Percentiles rank a stretch among this genome's conserved stretches.
These are phyloP conservation scores for Tripterygium wilfordii DNA, from an alignment of 177 flowering plant genomes.

Conservation along the genomic window DNA sequence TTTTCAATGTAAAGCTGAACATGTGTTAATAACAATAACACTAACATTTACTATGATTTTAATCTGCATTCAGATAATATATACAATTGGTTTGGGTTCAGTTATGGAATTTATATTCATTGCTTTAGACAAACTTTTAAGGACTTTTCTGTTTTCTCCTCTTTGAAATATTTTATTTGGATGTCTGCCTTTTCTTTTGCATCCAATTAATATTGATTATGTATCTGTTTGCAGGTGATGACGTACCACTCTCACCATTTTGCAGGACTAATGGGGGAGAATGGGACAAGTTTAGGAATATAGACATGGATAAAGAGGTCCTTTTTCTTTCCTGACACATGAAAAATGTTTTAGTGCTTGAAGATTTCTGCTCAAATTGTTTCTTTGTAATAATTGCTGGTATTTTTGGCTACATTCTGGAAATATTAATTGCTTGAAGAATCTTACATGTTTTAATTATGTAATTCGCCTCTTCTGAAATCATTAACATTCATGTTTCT, in stretches of 20 bases:
- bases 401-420: background rate
- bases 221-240: slow-evolving; percentile 64
- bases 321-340: slow-evolving; percentile 9
- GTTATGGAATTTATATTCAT: too few species aligned
- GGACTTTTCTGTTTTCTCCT: too few species aligned
- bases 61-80: too few species aligned
- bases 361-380: background rate
- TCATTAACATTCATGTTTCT: too few species aligned
- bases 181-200: background rate
- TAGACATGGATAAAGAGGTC: slow-evolving; percentile 99
- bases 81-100: too few species aligned
- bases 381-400: background rate
- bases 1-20: too few species aligned
- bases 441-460: too few species aligned
- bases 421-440: too few species aligned
- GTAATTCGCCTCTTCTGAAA: too few species aligned
- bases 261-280: slow-evolving; percentile 71
- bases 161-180: background rate
- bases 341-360: background rate
- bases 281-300: slow-evolving; percentile 81
- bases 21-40: too few species aligned
- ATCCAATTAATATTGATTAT: background rate
- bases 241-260: slow-evolving; percentile 71
- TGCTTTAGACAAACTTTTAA: too few species aligned
- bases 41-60: too few species aligned